These are phyloP conservation scores for Geranium incanum DNA, from an alignment of 441 rosid species.

Conservation along the genomic window DNA sequence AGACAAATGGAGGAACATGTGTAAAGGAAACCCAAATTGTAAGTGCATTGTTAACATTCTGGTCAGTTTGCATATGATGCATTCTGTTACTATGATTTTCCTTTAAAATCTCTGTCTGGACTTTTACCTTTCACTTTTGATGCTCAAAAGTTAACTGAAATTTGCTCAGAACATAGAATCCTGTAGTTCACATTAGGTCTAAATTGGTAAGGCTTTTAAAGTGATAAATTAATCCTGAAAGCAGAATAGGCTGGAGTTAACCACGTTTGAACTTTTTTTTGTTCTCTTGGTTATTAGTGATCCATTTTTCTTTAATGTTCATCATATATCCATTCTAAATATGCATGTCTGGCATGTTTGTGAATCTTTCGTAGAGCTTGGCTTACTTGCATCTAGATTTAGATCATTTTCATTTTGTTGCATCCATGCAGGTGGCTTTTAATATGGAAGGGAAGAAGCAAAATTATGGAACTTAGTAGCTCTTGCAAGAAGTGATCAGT, in stretches of 20 bases:
- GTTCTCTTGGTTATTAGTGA: background rate
- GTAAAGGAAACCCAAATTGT: constrained; percentile 28
- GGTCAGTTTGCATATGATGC: background rate
- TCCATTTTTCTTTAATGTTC: background rate
- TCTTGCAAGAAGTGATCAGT: background rate
- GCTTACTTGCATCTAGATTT: background rate
- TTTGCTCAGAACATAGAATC: background rate
- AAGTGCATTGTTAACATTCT: constrained; percentile 18
- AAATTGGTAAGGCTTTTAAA: no score
- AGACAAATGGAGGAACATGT: constrained; percentile 44
- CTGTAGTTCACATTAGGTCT: background rate
- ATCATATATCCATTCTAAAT: background rate
- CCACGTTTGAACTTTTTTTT: background rate
- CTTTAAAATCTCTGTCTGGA: background rate
- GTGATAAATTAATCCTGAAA: no score
- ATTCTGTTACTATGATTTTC: background rate
- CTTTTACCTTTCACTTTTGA: background rate
- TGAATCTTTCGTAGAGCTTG: background rate
- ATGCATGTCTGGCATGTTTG: background rate
- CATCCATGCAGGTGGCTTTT: background rate
- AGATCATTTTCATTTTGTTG: background rate
- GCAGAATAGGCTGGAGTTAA: no score
- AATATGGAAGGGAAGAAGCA: background rate
- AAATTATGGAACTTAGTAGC: background rate
- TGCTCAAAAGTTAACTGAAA: background rate